Evolutionary conservation across 1,284 basidiomycete genomes (phyloP).

Genomic region (Leccinum griseonigrum): DNA sequence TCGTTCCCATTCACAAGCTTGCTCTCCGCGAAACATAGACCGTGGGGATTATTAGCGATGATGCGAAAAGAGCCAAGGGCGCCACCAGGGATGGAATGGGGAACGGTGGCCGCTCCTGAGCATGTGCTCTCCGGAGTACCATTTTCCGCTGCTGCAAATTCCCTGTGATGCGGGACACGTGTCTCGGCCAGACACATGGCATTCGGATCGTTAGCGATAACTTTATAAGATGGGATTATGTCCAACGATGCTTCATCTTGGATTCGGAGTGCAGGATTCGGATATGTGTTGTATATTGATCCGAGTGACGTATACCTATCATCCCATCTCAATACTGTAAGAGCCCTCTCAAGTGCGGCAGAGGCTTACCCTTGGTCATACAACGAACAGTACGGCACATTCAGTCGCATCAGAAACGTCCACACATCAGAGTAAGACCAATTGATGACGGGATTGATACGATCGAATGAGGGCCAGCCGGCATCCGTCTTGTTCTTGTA

Average conservation of each 20-base stretch:
- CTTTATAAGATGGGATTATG: conserved; percentile 17
- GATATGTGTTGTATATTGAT: conserved; percentile 91
- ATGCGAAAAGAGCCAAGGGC: conserved; percentile 17
- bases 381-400: conserved; percentile 83
- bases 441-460: conserved; percentile 94
- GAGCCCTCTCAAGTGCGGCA: not conserved
- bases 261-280: conserved; percentile 79
- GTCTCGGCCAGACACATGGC: conserved; percentile 17
- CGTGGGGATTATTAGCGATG: conserved; percentile 24
- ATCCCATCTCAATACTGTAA: not conserved
- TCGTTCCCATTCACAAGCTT: conserved; percentile 4
- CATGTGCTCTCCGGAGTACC: conserved; percentile 19
- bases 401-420: conserved; percentile 76
- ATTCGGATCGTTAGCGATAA: conserved; percentile 22
- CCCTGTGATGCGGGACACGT: conserved; percentile 1
- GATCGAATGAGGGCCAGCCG: conserved; percentile 87
- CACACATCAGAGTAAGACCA: conserved; percentile 93
- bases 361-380: conserved; percentile 85
- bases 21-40: conserved; percentile 18
- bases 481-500: conserved; percentile 79
- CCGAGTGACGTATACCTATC: conserved; percentile 94
- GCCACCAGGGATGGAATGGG: not conserved
- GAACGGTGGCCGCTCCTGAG: not conserved
- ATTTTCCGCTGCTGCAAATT: not conserved
- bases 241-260: conserved; percentile 15